phyloP scores from a whole-genome alignment of 192 early-diverging fungal species.

The Rhizophagus sp. region DNA sequence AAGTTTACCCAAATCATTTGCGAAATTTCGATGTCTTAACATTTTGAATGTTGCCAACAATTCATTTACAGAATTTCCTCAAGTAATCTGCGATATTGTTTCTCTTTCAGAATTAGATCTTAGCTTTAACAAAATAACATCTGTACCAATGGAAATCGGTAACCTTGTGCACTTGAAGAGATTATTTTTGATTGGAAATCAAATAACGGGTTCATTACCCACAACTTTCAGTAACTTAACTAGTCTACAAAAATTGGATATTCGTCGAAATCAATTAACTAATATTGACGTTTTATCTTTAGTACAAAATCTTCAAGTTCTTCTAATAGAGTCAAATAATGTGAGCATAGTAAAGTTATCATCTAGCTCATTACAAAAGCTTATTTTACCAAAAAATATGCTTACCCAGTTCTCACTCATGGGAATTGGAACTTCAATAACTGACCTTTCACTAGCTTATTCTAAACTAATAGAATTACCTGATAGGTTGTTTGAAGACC shows the following conservation, averaged over 20 bases:
- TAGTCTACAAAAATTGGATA: slow-evolving; percentile 72
- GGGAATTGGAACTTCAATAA: slow-evolving; percentile 39
- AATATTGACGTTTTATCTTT: slow-evolving; percentile 60
- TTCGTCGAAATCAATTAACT: slow-evolving; percentile 79
- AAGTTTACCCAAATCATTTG: slow-evolving; percentile 65
- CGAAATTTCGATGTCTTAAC: slow-evolving; percentile 57
- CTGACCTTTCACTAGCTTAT: slow-evolving; percentile 58
- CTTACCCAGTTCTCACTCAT: slow-evolving; percentile 66
- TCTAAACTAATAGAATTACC: slow-evolving; percentile 72
- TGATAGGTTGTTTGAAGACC: slow-evolving; percentile 58
- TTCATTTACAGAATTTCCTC: slow-evolving; percentile 68
- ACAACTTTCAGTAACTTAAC: slow-evolving; percentile 54
- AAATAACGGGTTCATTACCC: slow-evolving; percentile 70
- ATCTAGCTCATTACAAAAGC: slow-evolving; percentile 52
- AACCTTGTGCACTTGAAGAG: slow-evolving; percentile 57
- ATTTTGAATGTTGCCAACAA: slow-evolving; percentile 81
- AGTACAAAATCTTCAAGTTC: slow-evolving; percentile 58
- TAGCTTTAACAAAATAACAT: slow-evolving; percentile 80
- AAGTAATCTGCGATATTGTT: slow-evolving; percentile 59
- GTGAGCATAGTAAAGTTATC: slow-evolving; percentile 64
- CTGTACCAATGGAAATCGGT: slow-evolving; percentile 72
- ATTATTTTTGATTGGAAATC: slow-evolving; percentile 76
- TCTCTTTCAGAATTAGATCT: slow-evolving; percentile 73
- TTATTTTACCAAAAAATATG: slow-evolving; percentile 68
- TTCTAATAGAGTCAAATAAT: slow-evolving; percentile 74